Evolutionary conservation across 495 filamentous ascomycete genomes (phyloP), one percentile per base, ranked within the genome.

Genomic region (Trypethelium eluteriae): DNA sequence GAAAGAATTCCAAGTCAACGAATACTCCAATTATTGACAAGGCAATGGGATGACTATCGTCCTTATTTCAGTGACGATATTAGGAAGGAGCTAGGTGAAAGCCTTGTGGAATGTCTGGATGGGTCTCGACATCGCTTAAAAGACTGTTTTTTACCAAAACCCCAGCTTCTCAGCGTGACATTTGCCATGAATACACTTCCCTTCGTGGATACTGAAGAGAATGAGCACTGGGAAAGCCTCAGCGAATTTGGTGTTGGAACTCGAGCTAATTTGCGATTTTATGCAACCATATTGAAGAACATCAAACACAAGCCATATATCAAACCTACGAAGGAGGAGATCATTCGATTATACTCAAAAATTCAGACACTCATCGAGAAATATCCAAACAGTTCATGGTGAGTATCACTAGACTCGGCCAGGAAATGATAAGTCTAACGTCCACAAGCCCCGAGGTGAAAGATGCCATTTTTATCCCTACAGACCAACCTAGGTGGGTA

Each of bases 261-360:
- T 18, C 49, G 49, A 16, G 10, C 49, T 53, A 18, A 53, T 18
- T 18, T 53, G n/a, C 49, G 49, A 11, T 53, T 53, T 18, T 53
- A 53, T 18, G 49, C 49, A 14, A 53, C 10, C n/a, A 53, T 53
- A 5, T 18, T 53, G 25, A 53, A 53, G 49, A 53, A 53, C 49
- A 53, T 53, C 16, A 53, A 53, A 18, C 49, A 53, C 49, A 53
- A 53, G 49, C 10, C 9, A 53, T 18, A 53, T 18, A 5, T 53
- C 5, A 53, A 53, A 53, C n/a, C n/a, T 53, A 16, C 49, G 25
- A 53, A 53, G n/a, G 49, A 53, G n/a, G 12, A 53, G n/a, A 53
- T 53, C n/a, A 18, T 53, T 53, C 5, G 7, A 18, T 18, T 53
- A 18, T 53, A 53, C 49, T 53, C 49, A 53, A 12, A 53, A 5